phyloP scores from a whole-genome alignment of 1,284 basidiomycete species.

The Waitea zeae region DNA sequence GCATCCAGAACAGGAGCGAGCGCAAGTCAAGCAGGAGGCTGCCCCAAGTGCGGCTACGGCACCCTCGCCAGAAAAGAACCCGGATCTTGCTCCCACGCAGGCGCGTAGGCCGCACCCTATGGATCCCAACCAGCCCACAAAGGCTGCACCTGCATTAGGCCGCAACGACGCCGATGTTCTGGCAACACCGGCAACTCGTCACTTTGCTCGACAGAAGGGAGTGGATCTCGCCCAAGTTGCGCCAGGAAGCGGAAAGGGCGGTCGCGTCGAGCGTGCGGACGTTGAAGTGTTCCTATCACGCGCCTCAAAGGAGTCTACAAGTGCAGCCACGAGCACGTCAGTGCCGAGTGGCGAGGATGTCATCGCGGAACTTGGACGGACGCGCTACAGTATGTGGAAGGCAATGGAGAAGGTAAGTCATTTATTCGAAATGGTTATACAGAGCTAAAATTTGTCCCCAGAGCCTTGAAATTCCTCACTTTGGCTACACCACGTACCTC shows the following conservation, averaged over 20 bases:
- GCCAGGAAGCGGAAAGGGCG: slow-evolving; percentile 61
- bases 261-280: slow-evolving; percentile 63
- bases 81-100: slow-evolving; percentile 3
- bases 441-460: slow-evolving; percentile 13
- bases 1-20: too few species aligned
- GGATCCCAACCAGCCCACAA: slow-evolving; percentile 33
- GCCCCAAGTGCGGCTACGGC: not conserved
- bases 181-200: slow-evolving; percentile 65
- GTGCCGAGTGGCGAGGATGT: slow-evolving; percentile 26
- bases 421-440: not conserved
- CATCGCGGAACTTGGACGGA: slow-evolving; percentile 60
- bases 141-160: slow-evolving; percentile 8
- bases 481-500: slow-evolving; percentile 57
- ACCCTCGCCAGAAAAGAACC: not conserved
- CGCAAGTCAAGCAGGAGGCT: too few species aligned
- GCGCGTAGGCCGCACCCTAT: slow-evolving; percentile 35
- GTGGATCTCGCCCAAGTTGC: slow-evolving; percentile 42
- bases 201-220: slow-evolving; percentile 52
- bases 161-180: slow-evolving; percentile 23
- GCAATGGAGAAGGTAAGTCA: slow-evolving; percentile 58
- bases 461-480: slow-evolving; percentile 52
- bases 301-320: slow-evolving; percentile 8
- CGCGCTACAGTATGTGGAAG: slow-evolving; percentile 74
- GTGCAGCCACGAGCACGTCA: too few species aligned
- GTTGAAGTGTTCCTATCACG: slow-evolving; percentile 39